Base-by-base conservation (phyloP, 2,329 filamentous ascomycete species). In the Ophiocordyceps camponoti-leonardi region DNA sequence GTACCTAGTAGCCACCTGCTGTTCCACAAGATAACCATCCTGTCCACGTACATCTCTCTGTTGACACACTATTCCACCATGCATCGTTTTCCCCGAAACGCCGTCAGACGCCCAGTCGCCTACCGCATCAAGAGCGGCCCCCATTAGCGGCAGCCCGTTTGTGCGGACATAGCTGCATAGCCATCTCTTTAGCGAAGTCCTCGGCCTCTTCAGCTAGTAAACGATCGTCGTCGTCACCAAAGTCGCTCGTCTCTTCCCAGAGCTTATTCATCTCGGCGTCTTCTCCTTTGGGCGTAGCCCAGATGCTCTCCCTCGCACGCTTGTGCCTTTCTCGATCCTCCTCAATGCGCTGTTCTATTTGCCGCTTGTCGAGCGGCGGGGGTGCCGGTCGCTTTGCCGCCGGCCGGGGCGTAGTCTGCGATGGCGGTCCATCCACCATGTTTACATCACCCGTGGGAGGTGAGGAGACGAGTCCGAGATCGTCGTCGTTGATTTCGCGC, bases 281-380 rank as follows among this genome's bases (percentile, higher is more conserved):
- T 23, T 75, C 70, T 10, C 53, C 55, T 10, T 74, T 71, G 28
- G 77, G 77, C 2, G 94, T 79, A 0, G 87, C 86, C 92, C 93
- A 98, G 50, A 94, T 93, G 54, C 81, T 87, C 65, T 98, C 92
- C 20, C 92, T 70, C 56, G 90, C 68, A 41, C 90, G 71, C 69
- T 98, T 98, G 62, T 98, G 93, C 41, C 92, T 71, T 62, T 98
- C 92, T 4, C 92, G 72, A 62, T 98, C 92, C 64, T 98, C 93
- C 55, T 98, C 93, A 50, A 98, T 94, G 39, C 92, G 73, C 67
- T 96, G 88, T 65, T 96, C 88, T 45, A 95, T 84, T 64, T 94
- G 85, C 46, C 83, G 75, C 64, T 90, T 92, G 56, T 95, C 86
- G 44, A 92, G 61, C 16, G 66, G 61, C 26, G 65, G 62, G 6